Evolutionary conservation across 164 flowering plant genomes (phyloP).

Genomic region (Pachysandra terminalis): DNA sequence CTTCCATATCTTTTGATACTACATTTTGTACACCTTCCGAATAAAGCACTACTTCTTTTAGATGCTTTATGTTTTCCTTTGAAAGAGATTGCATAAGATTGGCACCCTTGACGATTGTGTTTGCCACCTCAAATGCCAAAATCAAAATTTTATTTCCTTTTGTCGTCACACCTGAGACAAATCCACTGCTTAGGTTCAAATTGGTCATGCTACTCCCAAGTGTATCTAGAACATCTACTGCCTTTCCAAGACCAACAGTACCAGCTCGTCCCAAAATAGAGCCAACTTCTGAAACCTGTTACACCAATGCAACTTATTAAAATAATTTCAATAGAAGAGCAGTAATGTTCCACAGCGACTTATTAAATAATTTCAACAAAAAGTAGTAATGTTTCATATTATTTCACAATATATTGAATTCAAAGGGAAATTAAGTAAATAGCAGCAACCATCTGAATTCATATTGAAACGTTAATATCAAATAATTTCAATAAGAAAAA

Average conservation of each 20-base stretch:
- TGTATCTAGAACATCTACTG: constrained; percentile 32
- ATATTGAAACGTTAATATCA: too few relatives aligned
- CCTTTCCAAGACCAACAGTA: constrained; percentile 27
- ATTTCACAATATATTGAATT: too few relatives aligned
- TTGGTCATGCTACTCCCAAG: constrained; percentile 39
- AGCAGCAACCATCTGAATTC: too few relatives aligned
- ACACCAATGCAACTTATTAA: not conserved
- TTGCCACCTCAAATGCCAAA: constrained; percentile 41
- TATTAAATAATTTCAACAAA: too few relatives aligned
- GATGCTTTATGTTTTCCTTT: constrained; percentile 12
- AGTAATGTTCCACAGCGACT: not conserved
- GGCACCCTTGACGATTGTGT: constrained; percentile 37
- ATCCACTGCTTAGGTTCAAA: constrained; percentile 24
- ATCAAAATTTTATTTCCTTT: constrained; percentile 32
- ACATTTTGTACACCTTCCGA: constrained; percentile 37
- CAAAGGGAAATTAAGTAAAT: too few relatives aligned
- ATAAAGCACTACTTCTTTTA: constrained; percentile 32
- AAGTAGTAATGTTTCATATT: too few relatives aligned
- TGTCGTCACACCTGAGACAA: constrained; percentile 19
- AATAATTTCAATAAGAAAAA: too few relatives aligned
- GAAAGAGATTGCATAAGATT: constrained; percentile 36
- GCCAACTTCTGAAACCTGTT: constrained; percentile 34
- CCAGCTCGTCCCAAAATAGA: constrained; percentile 31
- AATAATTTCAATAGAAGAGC: too few relatives aligned
- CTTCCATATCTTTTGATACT: constrained; percentile 34